Evolutionary conservation across 495 filamentous ascomycete genomes (phyloP).

Genomic region (Hyaloscypha bicolor): DNA sequence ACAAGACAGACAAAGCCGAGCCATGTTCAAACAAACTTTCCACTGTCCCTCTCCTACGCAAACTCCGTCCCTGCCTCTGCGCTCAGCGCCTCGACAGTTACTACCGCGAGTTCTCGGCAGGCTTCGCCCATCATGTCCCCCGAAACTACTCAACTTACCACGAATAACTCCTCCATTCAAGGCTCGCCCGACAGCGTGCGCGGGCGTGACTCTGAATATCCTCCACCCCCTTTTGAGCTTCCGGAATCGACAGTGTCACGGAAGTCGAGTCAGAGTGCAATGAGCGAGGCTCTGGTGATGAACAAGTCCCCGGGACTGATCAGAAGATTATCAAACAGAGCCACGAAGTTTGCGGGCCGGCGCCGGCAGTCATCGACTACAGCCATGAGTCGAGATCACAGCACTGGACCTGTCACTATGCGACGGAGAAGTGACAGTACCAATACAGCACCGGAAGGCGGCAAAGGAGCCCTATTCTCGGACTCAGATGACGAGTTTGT

Average conservation of each 20-base stretch:
- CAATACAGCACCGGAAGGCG: constrained; percentile 57
- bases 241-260: constrained; percentile 52
- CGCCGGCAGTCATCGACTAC: constrained; percentile 74
- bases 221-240: constrained; percentile 53
- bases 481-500: constrained; percentile 67
- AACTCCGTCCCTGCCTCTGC: constrained; percentile 29
- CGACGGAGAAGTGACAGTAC: constrained; percentile 87
- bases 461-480: constrained; percentile 54
- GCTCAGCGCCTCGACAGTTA: constrained; percentile 29
- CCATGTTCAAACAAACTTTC: constrained; percentile 31
- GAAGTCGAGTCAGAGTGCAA: constrained; percentile 49
- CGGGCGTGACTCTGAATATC: constrained; percentile 43
- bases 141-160: constrained; percentile 27
- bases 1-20: constrained; percentile 28
- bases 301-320: constrained; percentile 51
- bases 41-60: constrained; percentile 18
- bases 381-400: constrained; percentile 76
- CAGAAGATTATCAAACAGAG: constrained; percentile 32
- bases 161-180: constrained; percentile 51
- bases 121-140: constrained; percentile 33
- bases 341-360: constrained; percentile 29
- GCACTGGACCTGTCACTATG: constrained; percentile 84
- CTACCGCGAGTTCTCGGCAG: constrained; percentile 32
- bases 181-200: constrained; percentile 52
- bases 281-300: constrained; percentile 49